Evolutionary conservation across 2,329 filamentous ascomycete genomes (phyloP), one percentile per base, ranked within the genome.

Genomic region (Metarhizium robertsii): DNA sequence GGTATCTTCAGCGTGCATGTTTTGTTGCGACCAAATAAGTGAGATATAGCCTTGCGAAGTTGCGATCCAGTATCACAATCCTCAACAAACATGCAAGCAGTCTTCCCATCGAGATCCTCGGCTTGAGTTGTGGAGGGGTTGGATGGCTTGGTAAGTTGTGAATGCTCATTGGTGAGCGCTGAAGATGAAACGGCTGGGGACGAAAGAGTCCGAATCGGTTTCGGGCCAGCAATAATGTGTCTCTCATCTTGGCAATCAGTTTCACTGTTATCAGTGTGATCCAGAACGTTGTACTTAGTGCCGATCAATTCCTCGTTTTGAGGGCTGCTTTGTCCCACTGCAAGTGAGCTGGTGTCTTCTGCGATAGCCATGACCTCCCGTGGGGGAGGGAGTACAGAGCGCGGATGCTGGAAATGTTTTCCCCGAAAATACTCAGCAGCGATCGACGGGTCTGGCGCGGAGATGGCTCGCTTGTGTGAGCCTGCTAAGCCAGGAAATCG

Each of bases 21-120:
- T 71, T 94, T 94, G 75, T 94, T 94, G 42, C 90, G 82, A 25
- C 89, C 89, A 62, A 92, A 92, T 55, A 92, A 80, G 64, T 94
- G 88, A 0, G 87, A 90, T 57, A 92, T 86, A 5, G 86, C 84
- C 70, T 92, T 92, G 50, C 89, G 82, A 29, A 79, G 78, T 55
- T 81, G 77, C 5, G 81, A 83, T 4, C 76, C 77, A 0, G 81
- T 85, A 49, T 80, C 75, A 64, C 84, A 87, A 58, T 79, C 73
- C 1, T 73, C 67, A 16, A 79, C 76, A 59, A 79, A 83, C 72
- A 82, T 79, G 63, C 83, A 86, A 29, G 62, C 66, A 14, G 69
- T 65, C 6, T 67, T 64, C 36, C 67, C 65, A 16, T 62, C 56
- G 32, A 59, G 42, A 36, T 60, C 58, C 8, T 63, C 55, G 18